Conservation (phyloP, 2,329 filamentous ascomycete genomes). For the Blumeriella jaapii region DNA sequence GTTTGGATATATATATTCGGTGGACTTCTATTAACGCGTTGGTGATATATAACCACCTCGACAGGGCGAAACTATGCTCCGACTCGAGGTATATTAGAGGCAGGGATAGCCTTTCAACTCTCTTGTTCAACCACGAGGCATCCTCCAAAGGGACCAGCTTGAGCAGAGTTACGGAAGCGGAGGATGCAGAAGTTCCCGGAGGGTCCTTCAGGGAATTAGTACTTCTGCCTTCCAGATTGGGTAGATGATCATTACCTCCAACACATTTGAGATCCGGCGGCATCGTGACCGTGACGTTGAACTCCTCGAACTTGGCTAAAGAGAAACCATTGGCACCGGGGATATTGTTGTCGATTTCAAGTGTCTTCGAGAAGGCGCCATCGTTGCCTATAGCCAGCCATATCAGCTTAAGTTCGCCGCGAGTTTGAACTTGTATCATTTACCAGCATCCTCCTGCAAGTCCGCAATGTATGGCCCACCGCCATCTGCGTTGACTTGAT, state of each 20-base stretch:
- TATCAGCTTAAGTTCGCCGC: not conserved
- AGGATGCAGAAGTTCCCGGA: slow-evolving; percentile 48
- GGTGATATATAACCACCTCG: too few relatives aligned
- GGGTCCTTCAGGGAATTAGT: slow-evolving; percentile 29
- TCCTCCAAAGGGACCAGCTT: slow-evolving; percentile 45
- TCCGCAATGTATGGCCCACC: slow-evolving; percentile 45
- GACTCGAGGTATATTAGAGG: too few relatives aligned
- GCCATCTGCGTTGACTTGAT: slow-evolving; percentile 43
- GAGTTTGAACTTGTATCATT: not conserved
- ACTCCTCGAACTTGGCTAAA: slow-evolving; percentile 42
- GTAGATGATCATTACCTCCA: slow-evolving; percentile 33
- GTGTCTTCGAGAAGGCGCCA: slow-evolving; percentile 34
- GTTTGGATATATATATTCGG: too few relatives aligned
- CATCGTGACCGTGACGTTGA: slow-evolving; percentile 44
- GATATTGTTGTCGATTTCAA: slow-evolving; percentile 46
- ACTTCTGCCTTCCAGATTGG: not conserved
- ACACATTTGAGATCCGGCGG: slow-evolving; percentile 37
- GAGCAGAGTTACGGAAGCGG: slow-evolving; percentile 46
- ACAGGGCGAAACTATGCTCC: too few relatives aligned
- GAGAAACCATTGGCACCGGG: slow-evolving; percentile 47
- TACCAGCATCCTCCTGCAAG: slow-evolving; percentile 36
- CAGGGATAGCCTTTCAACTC: too few relatives aligned
- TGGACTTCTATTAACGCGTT: too few relatives aligned
- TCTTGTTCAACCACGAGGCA: slow-evolving; percentile 48
- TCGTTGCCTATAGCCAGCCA: too few relatives aligned